Evolutionary conservation across 257 asterid species (phyloP).

Genomic region (Avicennia marina): DNA sequence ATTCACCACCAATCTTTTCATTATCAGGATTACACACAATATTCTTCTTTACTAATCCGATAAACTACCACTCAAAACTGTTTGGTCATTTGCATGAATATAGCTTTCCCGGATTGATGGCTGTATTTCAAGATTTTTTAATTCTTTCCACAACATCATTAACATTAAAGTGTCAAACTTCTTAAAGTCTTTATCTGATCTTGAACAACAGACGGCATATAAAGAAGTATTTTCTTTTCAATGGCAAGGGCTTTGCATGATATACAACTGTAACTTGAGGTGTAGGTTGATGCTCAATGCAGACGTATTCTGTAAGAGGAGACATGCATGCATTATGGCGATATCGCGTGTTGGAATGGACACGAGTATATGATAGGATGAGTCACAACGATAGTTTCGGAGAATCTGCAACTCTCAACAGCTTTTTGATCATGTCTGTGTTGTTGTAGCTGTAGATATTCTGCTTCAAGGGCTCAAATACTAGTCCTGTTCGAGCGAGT

Average conservation of each 20-base stretch:
- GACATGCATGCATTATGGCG: not conserved
- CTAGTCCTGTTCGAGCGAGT: not conserved
- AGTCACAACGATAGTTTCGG: conserved; percentile 1
- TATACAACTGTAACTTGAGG: conserved; percentile 15
- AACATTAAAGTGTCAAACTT: not conserved
- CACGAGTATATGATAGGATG: not conserved
- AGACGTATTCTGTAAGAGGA: conserved; percentile 12
- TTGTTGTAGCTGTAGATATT: conserved; percentile 18
- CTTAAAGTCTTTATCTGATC: too few species aligned
- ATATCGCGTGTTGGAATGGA: not conserved
- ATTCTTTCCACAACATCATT: not conserved
- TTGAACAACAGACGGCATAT: not conserved
- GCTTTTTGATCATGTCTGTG: not conserved
- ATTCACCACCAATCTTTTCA: conserved; percentile 24
- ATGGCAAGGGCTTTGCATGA: conserved; percentile 17
- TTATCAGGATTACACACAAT: conserved; percentile 13
- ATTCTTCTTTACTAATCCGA: conserved; percentile 13
- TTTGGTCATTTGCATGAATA: too few species aligned
- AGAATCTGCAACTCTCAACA: not conserved
- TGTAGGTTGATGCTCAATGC: conserved; percentile 14
- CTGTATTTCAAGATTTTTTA: not conserved
- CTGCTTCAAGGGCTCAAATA: conserved; percentile 20
- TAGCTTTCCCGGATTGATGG: conserved; percentile 5
- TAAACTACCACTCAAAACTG: conserved; percentile 6
- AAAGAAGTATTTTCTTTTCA: not conserved